Base-by-base conservation (phyloP, 2,329 filamentous ascomycete species). In the Rhinocladiella similis region DNA sequence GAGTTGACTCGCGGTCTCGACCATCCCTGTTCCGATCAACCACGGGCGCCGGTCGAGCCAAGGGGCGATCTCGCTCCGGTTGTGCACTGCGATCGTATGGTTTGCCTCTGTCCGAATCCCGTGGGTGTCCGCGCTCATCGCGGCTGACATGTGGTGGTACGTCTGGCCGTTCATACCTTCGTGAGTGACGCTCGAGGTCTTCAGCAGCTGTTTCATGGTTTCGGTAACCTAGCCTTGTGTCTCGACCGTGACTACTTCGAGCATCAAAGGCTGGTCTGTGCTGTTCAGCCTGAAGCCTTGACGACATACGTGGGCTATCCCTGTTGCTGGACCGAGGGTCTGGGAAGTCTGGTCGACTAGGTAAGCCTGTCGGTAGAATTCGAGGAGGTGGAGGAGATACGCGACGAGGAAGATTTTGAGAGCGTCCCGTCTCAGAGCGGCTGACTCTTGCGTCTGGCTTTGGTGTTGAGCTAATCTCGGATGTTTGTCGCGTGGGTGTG, bases 161-260 rank as follows among this genome's bases (percentile, higher is more conserved):
- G 46, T 63, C 63, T 12, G 69, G 60, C 43, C 73, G 71, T 12
- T 72, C 72, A 60, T 73, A 73, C 53, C 64, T 66, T 38, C 74
- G 65, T 47, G 65, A 54, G 51, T 73, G 72, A 35, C 57, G 61
- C 3, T 66, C 60, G 20, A 69, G 56, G 19, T 68, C 68, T 50
- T 77, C 74, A 50, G 72, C 71, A 3, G 68, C 56, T 39, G 72
- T 68, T 16, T 68, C 67, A 46, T 69, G 70, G 18, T 73, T 72
- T 54, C 70, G 65, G 36, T 73, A 73, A 46, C 66, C 69, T 57
- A 66, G 64, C 16, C 75, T 70, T 18, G 67, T 58, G 53, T 72
- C 56, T 54, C 75, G 70, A 46, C 55, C 53, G 27, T 72, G 68
- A 41, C 66, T 56, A 12, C 49, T 67, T 56, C 74, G 68, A 18